Conservation (phyloP, 129 eudicot species). For the Cynara cardunculus region DNA sequence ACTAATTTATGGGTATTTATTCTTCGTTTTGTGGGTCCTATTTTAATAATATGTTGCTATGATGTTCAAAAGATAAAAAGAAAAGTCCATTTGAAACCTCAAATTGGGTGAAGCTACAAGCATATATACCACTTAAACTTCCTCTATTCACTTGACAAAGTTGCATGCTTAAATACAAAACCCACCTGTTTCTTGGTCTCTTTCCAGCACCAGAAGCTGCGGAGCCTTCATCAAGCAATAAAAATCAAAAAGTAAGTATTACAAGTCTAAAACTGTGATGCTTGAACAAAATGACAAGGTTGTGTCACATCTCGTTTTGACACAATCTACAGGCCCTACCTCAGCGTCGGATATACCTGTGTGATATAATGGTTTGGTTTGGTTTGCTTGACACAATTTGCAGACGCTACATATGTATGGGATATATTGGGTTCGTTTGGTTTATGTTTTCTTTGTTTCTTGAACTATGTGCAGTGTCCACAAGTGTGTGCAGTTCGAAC, state of each 20-base stretch:
- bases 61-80: not conserved
- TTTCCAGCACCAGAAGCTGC: slow-evolving; percentile 7
- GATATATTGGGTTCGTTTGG: not conserved
- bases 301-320: no score
- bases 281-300: not conserved
- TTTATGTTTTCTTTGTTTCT: not conserved
- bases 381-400: no score
- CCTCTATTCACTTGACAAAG: not conserved
- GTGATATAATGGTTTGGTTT: no score
- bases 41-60: slow-evolving; percentile 1
- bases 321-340: not conserved
- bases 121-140: slow-evolving; percentile 15
- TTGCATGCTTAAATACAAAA: not conserved
- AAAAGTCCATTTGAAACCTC: not conserved
- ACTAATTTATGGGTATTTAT: not conserved
- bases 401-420: no score
- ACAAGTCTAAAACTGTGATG: not conserved
- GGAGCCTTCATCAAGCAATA: slow-evolving; percentile 9
- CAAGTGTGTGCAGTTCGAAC: slow-evolving; percentile 19
- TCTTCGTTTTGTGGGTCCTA: not conserved
- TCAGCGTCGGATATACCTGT: no score
- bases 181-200: not conserved
- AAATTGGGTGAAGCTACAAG: not conserved
- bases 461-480: slow-evolving; percentile 42
- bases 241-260: slow-evolving; percentile 23